These are phyloP conservation scores for Anacardium occidentale DNA, from an alignment of 345 rosid genomes.

Conservation along the genomic window DNA sequence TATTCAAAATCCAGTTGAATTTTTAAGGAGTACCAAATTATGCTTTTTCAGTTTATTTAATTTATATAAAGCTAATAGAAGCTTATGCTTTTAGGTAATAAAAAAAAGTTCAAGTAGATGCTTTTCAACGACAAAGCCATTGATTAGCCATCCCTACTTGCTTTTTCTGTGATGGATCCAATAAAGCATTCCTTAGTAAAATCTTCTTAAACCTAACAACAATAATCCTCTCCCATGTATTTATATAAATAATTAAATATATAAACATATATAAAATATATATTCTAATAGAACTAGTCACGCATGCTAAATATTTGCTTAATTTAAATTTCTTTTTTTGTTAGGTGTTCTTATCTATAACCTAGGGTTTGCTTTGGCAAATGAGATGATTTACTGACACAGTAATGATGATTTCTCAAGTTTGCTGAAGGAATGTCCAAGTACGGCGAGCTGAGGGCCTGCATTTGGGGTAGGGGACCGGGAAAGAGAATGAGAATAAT, in stretches of 20 bases:
- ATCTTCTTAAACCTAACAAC: conserved; percentile 26
- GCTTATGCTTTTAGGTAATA: conserved; percentile 24
- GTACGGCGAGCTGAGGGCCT: conserved; percentile 61
- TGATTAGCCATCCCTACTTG: neutral
- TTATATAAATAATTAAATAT: too few relatives aligned
- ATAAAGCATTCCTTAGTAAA: conserved; percentile 27
- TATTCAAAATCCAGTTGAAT: neutral
- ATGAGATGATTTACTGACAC: conserved; percentile 36
- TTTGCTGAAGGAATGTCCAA: conserved; percentile 39
- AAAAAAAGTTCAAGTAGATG: neutral
- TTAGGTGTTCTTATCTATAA: too few relatives aligned
- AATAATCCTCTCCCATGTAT: neutral
- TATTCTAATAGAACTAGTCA: too few relatives aligned
- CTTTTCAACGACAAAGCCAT: conserved; percentile 18
- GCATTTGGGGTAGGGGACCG: conserved; percentile 14
- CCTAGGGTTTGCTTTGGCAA: conserved; percentile 24
- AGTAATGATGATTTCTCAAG: conserved; percentile 39
- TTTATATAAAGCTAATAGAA: conserved; percentile 32
- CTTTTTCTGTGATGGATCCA: conserved; percentile 32
- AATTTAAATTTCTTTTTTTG: too few relatives aligned
- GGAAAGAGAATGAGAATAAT: conserved; percentile 11
- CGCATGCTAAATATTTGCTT: too few relatives aligned
- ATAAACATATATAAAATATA: too few relatives aligned
- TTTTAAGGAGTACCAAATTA: conserved; percentile 14
- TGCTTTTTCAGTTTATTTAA: conserved; percentile 22